Evolutionary conservation across 2,329 filamentous ascomycete species (phyloP), one percentile per base, ranked within the genome.

Genomic region (Fusarium multiceps): DNA sequence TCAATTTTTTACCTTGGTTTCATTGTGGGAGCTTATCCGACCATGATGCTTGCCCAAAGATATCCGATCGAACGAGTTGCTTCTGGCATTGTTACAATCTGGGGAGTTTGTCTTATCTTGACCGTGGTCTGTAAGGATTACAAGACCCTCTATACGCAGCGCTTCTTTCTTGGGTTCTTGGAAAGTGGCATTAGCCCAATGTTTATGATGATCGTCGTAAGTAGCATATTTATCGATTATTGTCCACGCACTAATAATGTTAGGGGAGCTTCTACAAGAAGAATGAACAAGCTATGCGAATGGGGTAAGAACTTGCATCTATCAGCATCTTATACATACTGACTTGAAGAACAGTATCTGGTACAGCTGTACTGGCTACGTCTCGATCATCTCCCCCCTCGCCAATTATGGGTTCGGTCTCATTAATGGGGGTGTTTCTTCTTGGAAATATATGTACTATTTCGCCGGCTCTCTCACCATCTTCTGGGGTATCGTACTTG

Each of bases 141-240:
- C 59, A 75, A 71, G 25, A 77, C 76, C 3, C 63, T 85, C 2
- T 80, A 79, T 28, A 82, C 78, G 0, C 83, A 87, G 68, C 77
- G 86, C 6, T 88, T 89, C 79, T 84, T 87, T 50, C 80, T 89
- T 3, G 88, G 88, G 0, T 80, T 88, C 8, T 74, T 89, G 2
- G 88, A 89, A 71, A 82, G 80, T 4, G 83, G 86, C 23, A 84
- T 89, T 37, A 86, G 84, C 2, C 88, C 87, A 0, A 85, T 85
- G 46, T 88, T 87, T 62, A 87, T 88, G 80, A 80, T 86, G 53
- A 85, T 87, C 45, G 81, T 86, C 3, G 77, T 74, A 47, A 61
- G 71, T 67, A 7, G 8, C 16, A 7, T 16, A 12, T 11, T 3
- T 25, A 13, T 14, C 21, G 14, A 14, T 30, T 4, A 21, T 23